Base-by-base conservation (phyloP, 129 eudicot species). In the Heracleum sosnowskyi region DNA sequence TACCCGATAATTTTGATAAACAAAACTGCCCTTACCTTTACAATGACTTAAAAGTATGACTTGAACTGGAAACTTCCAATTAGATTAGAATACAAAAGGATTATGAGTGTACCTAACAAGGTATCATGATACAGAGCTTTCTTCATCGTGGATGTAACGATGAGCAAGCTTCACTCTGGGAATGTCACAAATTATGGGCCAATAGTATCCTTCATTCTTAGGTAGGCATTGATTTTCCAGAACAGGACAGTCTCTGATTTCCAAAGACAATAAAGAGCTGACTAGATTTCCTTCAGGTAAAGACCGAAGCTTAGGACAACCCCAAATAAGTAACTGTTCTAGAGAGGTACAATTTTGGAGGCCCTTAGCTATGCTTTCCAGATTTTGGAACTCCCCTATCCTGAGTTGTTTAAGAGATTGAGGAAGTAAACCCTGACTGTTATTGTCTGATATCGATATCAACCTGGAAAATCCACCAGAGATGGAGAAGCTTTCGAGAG, bases 231-330 rank as follows among this genome's bases (percentile, higher is more conserved):
- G 45, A 0, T 69, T 17, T 34, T 36, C 46, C 74, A 69, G 15
- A 34, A 69, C n/a, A 69, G 74, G 74, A 69, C 74, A 69, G 45
- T 20, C 42, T 69, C 44, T 35, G n/a, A 69, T 36, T 69, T 69
- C 74, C 46, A 36, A 36, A 69, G 74, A 69, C 26, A 20, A 69
- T 0, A 69, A 44, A 1, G 44, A 18, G 74, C 74, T 35, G 45
- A 69, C 45, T 12, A 69, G 29, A 69, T 69, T 69, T 69, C 44
- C 74, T 36, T 36, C 74, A 34, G 74, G 74, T 9, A 69, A 69
- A 69, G 15, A 33, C 26, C 46, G 45, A 35, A 69, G 74, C 46
- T 36, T 69, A 69, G 74, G 74, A 33, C 42, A 69, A 36, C 26
- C 74, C 44, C 74, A 36, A 7, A 69, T 0, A 69, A 69, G 26